A percentile compares a stretch with the other conserved stretches of the same genome.
Evolutionary conservation across 1,284 basidiomycete genomes (phyloP).

Genomic region (Vanrija humicola): DNA sequence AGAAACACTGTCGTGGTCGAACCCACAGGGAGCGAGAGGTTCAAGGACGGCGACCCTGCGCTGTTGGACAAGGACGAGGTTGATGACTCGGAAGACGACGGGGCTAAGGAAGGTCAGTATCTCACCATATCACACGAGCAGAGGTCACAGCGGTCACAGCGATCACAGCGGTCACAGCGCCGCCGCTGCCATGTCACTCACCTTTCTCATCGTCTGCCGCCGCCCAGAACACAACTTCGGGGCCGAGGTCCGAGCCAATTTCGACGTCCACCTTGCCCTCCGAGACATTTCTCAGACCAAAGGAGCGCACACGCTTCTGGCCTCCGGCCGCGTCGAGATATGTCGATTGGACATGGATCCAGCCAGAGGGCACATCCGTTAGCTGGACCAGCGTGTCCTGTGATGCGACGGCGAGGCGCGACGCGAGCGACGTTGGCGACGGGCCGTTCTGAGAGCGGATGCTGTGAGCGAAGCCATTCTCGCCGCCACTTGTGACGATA

Average conservation of each 20-base stretch:
- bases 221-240: slow-evolving; percentile 37
- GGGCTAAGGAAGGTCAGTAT: slow-evolving; percentile 5
- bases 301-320: slow-evolving; percentile 31
- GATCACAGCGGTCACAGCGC: too few species aligned
- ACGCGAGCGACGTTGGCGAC: slow-evolving; percentile 4
- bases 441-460: background rate
- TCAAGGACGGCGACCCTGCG: slow-evolving; percentile 20
- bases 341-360: slow-evolving; percentile 46
- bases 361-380: slow-evolving; percentile 41
- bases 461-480: too few species aligned
- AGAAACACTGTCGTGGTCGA: slow-evolving; percentile 27
- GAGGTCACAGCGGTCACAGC: too few species aligned
- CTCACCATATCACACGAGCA: background rate
- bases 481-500: background rate
- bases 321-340: slow-evolving; percentile 35
- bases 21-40: slow-evolving; percentile 20
- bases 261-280: slow-evolving; percentile 27
- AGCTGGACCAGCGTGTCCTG: slow-evolving; percentile 29
- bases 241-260: slow-evolving; percentile 35
- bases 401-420: slow-evolving; percentile 6
- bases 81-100: slow-evolving; percentile 29
- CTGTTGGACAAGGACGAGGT: slow-evolving; percentile 23
- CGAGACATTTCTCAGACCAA: slow-evolving; percentile 36
- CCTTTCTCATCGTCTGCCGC: slow-evolving; percentile 29
- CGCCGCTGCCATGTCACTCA: too few species aligned